A percentile compares a stretch with the other conserved stretches of the same genome.
Evolutionary conservation across 2,329 filamentous ascomycete genomes (phyloP).

Genomic region (Sclerotiophoma versabilis): DNA sequence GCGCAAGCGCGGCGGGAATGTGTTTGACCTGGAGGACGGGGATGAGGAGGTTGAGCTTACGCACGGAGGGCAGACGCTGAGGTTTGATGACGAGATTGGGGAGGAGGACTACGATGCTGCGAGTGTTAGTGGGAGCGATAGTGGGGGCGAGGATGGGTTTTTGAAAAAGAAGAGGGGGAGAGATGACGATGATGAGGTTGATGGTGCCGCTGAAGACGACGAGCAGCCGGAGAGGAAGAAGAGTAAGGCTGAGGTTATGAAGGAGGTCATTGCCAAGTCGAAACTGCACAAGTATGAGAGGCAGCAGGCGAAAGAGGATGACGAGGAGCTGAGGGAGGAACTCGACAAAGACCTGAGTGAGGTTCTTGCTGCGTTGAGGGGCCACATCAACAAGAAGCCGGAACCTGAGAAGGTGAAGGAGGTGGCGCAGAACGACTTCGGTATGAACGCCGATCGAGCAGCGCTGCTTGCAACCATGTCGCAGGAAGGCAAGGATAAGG

Average conservation of each 20-base stretch:
- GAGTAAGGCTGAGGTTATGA: constrained; percentile 95
- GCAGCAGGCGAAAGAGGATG: constrained; percentile 89
- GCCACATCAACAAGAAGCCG: constrained; percentile 60
- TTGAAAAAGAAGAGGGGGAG: constrained; percentile 53
- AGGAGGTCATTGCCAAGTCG: constrained; percentile 96
- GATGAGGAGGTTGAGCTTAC: constrained; percentile 77
- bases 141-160: constrained; percentile 46
- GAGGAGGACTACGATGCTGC: constrained; percentile 81
- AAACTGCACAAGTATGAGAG: constrained; percentile 95
- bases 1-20: constrained; percentile 75
- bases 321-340: constrained; percentile 83
- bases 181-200: constrained; percentile 54
- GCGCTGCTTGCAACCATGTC: constrained; percentile 67
- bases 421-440: constrained; percentile 48
- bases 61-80: constrained; percentile 79
- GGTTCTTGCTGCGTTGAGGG: constrained; percentile 74
- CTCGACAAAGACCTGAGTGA: constrained; percentile 83
- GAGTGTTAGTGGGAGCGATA: constrained; percentile 64
- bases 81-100: constrained; percentile 62
- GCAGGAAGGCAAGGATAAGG: constrained; percentile 75
- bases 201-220: constrained; percentile 27
- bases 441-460: constrained; percentile 67
- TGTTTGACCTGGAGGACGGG: constrained; percentile 92
- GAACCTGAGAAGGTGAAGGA: constrained; percentile 52
- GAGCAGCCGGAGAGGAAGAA: constrained; percentile 82